phyloP scores from a whole-genome alignment of 306 rosid genomes.

The Cicer cuneatum region DNA sequence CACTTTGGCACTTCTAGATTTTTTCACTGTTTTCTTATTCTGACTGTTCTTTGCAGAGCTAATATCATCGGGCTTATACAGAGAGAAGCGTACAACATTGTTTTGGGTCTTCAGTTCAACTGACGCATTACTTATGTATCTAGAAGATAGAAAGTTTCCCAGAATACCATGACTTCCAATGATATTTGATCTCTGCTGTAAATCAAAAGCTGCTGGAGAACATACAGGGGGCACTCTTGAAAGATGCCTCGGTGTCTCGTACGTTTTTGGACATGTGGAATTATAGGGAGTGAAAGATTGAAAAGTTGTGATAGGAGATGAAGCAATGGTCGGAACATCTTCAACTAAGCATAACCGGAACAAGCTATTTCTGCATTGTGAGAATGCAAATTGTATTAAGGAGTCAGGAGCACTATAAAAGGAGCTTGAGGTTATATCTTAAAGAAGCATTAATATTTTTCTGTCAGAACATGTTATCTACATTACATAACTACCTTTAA shows the following conservation, averaged over 20 bases:
- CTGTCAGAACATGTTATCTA: neutral
- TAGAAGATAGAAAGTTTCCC: conserved; percentile 50
- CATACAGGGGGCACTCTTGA: conserved; percentile 27
- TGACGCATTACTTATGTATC: conserved; percentile 59
- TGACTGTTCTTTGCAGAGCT: conserved; percentile 33
- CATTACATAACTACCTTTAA: neutral
- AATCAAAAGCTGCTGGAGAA: conserved; percentile 32
- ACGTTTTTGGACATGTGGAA: conserved; percentile 45
- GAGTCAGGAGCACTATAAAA: conserved; percentile 33
- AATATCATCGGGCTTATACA: conserved; percentile 44
- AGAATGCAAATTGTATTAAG: conserved; percentile 32
- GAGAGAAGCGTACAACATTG: conserved; percentile 66
- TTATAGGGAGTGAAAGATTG: conserved; percentile 31
- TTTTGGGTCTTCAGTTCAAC: conserved; percentile 61
- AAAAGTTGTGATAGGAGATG: conserved; percentile 37
- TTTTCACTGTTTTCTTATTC: conserved; percentile 42
- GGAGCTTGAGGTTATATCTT: conserved; percentile 7
- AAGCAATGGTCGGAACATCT: conserved; percentile 46
- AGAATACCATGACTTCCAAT: conserved; percentile 35
- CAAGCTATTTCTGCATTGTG: conserved; percentile 59
- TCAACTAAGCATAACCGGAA: conserved; percentile 45
- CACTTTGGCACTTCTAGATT: conserved; percentile 46
- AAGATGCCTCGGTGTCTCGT: conserved; percentile 38
- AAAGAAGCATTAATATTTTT: neutral
- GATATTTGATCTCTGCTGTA: conserved; percentile 41